Conservation (phyloP, 179 eudicot genomes). For the Gypsophila paniculata region DNA sequence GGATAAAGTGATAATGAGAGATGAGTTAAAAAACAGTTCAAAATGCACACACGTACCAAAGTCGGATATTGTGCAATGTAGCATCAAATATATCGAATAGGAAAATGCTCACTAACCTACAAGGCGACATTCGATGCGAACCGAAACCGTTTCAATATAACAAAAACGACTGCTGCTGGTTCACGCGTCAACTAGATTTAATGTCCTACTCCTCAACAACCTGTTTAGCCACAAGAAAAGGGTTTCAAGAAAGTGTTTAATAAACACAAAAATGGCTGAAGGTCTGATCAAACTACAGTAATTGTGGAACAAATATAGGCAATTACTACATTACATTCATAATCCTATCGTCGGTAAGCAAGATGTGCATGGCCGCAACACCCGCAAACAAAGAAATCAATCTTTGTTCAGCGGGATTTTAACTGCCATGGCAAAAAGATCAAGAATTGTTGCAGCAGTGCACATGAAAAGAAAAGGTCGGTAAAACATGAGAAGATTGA, state of each 20-base stretch:
- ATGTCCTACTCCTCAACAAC: not conserved
- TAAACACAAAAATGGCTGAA: not conserved
- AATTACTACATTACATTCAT: constrained; percentile 7
- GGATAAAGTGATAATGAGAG: no score
- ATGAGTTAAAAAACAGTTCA: no score
- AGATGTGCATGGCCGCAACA: not conserved
- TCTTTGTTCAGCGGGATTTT: constrained; percentile 9
- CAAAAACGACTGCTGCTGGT: not conserved
- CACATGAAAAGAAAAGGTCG: not conserved
- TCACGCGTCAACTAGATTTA: not conserved
- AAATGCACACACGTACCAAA: no score
- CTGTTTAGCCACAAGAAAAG: not conserved
- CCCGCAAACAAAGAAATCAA: not conserved
- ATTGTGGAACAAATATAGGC: not conserved
- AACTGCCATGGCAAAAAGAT: constrained; percentile 1
- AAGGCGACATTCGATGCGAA: no score
- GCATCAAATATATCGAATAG: no score
- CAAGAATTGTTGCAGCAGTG: not conserved
- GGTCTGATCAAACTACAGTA: not conserved
- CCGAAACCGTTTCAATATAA: not conserved
- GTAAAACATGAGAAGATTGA: constrained; percentile 2
- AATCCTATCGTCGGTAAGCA: not conserved
- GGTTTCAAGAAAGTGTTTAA: not conserved
- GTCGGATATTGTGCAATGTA: no score
- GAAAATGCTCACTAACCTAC: no score